These are phyloP conservation scores for Pichia sporocuriosa DNA, from an alignment of 805 yeast genomes.

Conservation along the genomic window DNA sequence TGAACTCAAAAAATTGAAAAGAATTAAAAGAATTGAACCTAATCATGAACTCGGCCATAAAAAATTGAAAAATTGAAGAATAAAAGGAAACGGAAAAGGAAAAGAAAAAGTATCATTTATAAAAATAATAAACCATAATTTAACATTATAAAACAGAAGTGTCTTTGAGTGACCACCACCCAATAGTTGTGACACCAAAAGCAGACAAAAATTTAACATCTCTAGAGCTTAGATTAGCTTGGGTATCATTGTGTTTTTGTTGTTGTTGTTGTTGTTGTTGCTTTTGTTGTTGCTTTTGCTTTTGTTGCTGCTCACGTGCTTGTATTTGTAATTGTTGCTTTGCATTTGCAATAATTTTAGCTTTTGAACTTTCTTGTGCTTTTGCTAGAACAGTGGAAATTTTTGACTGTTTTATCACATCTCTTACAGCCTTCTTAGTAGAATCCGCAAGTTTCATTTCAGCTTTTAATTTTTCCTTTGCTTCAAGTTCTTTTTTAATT, in stretches of 20 bases:
- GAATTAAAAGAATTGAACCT: too few species aligned
- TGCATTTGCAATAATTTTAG: slow-evolving; percentile 9
- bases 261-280: slow-evolving; percentile 5
- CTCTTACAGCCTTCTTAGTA: neutral
- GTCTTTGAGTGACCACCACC: slow-evolving; percentile 30
- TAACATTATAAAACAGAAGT: slow-evolving; percentile 1
- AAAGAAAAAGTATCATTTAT: neutral
- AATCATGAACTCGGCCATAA: too few species aligned
- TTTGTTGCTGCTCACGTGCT: slow-evolving; percentile 2
- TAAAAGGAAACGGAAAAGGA: slow-evolving; percentile 1
- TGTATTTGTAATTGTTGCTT: slow-evolving; percentile 9
- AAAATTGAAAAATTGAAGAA: neutral
- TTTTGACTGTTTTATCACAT: neutral
- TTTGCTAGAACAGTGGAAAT: neutral
- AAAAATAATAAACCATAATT: neutral
- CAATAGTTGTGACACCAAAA: slow-evolving; percentile 23
- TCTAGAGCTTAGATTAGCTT: slow-evolving; percentile 7
- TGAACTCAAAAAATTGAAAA: too few species aligned
- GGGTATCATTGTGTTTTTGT: slow-evolving; percentile 1
- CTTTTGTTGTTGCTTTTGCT: slow-evolving; percentile 4
- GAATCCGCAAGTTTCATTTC: neutral
- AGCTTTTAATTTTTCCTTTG: neutral
- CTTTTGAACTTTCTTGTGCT: slow-evolving; percentile 8
- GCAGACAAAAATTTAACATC: slow-evolving; percentile 23
- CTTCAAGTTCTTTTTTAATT: neutral